phyloP scores from a whole-genome alignment of 164 flowering plant species.

The Umbellularia californica region DNA sequence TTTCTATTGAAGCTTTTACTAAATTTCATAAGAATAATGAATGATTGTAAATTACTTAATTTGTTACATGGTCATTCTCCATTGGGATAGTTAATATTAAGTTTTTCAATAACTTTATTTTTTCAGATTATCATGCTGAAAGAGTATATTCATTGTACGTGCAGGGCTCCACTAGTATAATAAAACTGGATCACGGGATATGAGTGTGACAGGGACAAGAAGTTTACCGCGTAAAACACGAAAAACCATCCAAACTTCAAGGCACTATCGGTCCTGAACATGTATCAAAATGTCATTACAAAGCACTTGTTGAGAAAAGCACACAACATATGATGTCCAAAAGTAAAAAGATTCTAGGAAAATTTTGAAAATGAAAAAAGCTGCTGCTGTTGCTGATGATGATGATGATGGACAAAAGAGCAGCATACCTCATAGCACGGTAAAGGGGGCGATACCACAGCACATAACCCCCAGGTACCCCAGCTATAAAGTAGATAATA shows the following conservation, averaged over 20 bases:
- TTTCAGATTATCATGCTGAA: no score
- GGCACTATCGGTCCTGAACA: conserved; percentile 85
- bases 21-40: no score
- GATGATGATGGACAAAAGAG: background rate
- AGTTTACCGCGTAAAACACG: conserved; percentile 57
- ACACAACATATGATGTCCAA: background rate
- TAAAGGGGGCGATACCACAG: conserved; percentile 98
- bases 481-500: conserved; percentile 86
- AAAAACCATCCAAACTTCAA: conserved; percentile 87
- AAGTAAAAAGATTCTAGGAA: background rate
- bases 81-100: no score
- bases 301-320: conserved; percentile 1
- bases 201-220: background rate
- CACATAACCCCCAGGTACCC: conserved; percentile 88
- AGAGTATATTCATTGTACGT: no score
- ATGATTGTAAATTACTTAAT: no score
- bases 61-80: no score
- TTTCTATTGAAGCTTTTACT: no score
- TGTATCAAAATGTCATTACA: background rate
- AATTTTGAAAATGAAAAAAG: background rate
- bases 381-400: background rate
- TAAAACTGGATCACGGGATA: no score
- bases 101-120: no score
- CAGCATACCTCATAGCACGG: conserved; percentile 85
- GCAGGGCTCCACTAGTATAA: no score